Evolutionary conservation across 2,329 filamentous ascomycete species (phyloP).

Genomic region (Xylariomycetidae sp.): DNA sequence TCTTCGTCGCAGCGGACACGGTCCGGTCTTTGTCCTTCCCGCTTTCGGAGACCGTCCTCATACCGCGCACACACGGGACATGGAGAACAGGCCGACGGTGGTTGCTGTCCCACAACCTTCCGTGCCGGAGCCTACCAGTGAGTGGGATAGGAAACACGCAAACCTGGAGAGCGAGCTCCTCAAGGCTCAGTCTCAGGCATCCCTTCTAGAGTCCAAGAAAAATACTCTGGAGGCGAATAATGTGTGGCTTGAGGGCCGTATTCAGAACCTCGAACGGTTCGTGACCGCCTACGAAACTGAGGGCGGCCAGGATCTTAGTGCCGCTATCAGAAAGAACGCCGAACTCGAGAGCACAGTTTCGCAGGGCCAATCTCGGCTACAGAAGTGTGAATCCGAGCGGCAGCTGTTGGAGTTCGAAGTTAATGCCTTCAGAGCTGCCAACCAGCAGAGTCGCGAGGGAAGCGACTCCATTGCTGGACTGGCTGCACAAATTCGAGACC

Average conservation of each 20-base stretch:
- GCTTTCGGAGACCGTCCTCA: constrained; percentile 41
- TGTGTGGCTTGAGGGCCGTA: no score
- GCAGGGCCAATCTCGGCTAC: no score
- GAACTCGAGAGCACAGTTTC: no score
- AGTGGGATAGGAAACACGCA: constrained; percentile 18
- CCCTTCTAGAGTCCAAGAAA: background rate
- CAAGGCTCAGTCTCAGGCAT: background rate
- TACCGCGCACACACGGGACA: constrained; percentile 35
- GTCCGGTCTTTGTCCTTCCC: constrained; percentile 48
- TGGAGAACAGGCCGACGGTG: constrained; percentile 39
- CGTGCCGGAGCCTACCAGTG: constrained; percentile 9
- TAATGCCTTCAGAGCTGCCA: no score
- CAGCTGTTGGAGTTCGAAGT: no score
- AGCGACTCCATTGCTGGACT: no score
- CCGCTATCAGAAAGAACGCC: no score
- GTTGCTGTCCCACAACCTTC: constrained; percentile 20
- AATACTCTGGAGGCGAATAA: background rate
- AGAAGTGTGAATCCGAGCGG: no score
- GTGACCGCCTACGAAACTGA: no score
- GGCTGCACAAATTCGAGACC: no score
- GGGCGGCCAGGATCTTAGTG: constrained; percentile 1
- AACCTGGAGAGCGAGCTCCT: constrained; percentile 2
- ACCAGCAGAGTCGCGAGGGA: no score
- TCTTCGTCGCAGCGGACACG: constrained; percentile 36
- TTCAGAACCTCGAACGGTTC: no score